These are phyloP conservation scores for Digitaria exilis DNA, from an alignment of 202 grass and related monocot species.

Conservation along the genomic window DNA sequence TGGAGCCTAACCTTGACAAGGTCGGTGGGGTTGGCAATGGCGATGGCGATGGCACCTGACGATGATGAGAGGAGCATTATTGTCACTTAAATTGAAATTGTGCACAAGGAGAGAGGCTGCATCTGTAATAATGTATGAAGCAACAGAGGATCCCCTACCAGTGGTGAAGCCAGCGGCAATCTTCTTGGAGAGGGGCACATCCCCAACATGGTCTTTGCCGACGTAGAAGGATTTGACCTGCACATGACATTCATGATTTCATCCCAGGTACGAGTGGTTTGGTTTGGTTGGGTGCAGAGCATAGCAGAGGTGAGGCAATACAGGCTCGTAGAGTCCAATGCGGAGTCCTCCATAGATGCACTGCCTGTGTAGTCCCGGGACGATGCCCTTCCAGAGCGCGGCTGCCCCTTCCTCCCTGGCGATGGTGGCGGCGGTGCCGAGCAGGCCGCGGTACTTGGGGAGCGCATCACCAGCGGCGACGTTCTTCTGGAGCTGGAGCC, in stretches of 20 bases:
- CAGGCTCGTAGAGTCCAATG: constrained; percentile 84
- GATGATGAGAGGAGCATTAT: not conserved
- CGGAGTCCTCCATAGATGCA: constrained; percentile 84
- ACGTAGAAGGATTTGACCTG: constrained; percentile 80
- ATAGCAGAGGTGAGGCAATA: not conserved
- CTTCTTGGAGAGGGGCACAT: constrained; percentile 82
- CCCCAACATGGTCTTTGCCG: constrained; percentile 78
- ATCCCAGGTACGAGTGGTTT: too few relatives aligned
- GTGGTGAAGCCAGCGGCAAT: constrained; percentile 84
- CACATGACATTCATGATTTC: too few relatives aligned
- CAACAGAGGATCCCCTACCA: too few relatives aligned
- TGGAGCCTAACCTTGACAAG: constrained; percentile 93
- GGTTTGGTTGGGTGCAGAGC: too few relatives aligned
- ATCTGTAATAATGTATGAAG: too few relatives aligned
- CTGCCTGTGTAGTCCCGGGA: constrained; percentile 79
- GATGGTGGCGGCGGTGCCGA: constrained; percentile 80
- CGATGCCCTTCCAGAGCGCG: constrained; percentile 83
- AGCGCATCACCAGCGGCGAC: not conserved
- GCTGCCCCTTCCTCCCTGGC: constrained; percentile 73
- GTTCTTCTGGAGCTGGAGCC: constrained; percentile 91
- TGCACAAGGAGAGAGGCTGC: not conserved
- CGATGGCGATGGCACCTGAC: constrained; percentile 82
- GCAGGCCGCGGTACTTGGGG: constrained; percentile 80
- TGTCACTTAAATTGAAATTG: too few relatives aligned
- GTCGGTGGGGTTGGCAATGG: constrained; percentile 90